Conservation (phyloP, 106 monocot genomes). For the Cymbidium sinense region DNA sequence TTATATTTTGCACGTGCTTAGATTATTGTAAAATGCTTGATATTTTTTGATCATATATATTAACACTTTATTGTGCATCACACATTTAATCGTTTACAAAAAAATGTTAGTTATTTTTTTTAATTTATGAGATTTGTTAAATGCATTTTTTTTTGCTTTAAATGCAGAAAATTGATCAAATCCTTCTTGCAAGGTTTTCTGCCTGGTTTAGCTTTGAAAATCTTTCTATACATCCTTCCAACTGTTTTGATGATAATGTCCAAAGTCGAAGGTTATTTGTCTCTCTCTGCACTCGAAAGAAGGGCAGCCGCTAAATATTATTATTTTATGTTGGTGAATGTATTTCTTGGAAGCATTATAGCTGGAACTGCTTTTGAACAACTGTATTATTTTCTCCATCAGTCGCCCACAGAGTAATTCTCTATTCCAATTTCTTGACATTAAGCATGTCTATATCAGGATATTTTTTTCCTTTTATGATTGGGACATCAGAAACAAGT, state of each 20-base stretch:
- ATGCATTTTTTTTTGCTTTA: background rate
- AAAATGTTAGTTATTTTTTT: background rate
- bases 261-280: constrained; percentile 87
- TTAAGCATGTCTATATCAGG: background rate
- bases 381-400: constrained; percentile 70
- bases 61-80: constrained; percentile 3
- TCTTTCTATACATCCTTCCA: constrained; percentile 80
- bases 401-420: constrained; percentile 77
- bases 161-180: constrained; percentile 74
- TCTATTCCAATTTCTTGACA: constrained; percentile 2
- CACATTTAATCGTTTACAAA: background rate
- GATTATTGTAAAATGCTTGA: background rate
- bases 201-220: constrained; percentile 80
- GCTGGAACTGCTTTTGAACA: constrained; percentile 96
- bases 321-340: constrained; percentile 93
- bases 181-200: constrained; percentile 95
- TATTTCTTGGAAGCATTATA: constrained; percentile 90
- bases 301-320: constrained; percentile 79
- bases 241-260: constrained; percentile 81
- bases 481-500: background rate
- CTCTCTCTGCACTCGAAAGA: constrained; percentile 80
- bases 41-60: background rate
- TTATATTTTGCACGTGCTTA: background rate
- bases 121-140: background rate
- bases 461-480: background rate